These are phyloP conservation scores for Fistulina hepatica DNA, from an alignment of 1,284 basidiomycete genomes.

Conservation along the genomic window DNA sequence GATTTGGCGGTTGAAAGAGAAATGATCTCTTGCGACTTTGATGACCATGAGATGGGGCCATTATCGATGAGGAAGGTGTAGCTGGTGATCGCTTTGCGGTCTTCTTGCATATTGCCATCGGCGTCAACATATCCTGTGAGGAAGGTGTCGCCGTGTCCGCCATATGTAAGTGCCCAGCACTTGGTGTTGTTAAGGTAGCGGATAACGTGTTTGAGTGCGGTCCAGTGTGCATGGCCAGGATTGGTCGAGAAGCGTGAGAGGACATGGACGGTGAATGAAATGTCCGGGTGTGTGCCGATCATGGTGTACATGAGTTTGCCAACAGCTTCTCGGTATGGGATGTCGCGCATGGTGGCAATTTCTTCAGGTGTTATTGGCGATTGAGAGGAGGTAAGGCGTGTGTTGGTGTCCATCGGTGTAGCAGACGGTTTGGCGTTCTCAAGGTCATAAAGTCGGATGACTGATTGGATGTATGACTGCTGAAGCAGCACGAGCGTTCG, in stretches of 20 bases:
- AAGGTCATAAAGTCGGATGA: slow-evolving; percentile 14
- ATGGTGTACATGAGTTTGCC: slow-evolving; percentile 24
- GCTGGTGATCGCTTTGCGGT: slow-evolving; percentile 20
- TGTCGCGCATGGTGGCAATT: slow-evolving; percentile 16
- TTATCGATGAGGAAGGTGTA: slow-evolving; percentile 25
- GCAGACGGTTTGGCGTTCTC: slow-evolving; percentile 10
- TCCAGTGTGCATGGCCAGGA: slow-evolving; percentile 22
- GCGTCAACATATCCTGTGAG: slow-evolving; percentile 4
- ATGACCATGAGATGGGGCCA: slow-evolving; percentile 25
- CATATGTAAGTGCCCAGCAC: slow-evolving; percentile 19
- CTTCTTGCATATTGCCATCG: slow-evolving; percentile 6
- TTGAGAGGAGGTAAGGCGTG: no score
- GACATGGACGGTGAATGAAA: slow-evolving; percentile 21
- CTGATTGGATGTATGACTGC: slow-evolving; percentile 16
- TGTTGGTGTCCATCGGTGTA: slow-evolving; percentile 14
- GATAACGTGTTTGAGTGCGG: slow-evolving; percentile 21
- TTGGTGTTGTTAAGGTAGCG: slow-evolving; percentile 23
- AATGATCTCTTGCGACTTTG: slow-evolving; percentile 25
- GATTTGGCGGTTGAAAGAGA: slow-evolving; percentile 25
- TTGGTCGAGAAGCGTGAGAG: slow-evolving; percentile 20
- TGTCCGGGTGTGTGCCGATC: slow-evolving; percentile 22
- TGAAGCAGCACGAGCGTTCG: no score
- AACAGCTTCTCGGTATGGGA: slow-evolving; percentile 19
- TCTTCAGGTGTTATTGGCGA: slow-evolving; percentile 13
- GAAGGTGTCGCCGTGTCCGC: not conserved